Evolutionary conservation across 352 stramenopile genomes (phyloP).

Genomic region (Pythium rhizo-oryzae): DNA sequence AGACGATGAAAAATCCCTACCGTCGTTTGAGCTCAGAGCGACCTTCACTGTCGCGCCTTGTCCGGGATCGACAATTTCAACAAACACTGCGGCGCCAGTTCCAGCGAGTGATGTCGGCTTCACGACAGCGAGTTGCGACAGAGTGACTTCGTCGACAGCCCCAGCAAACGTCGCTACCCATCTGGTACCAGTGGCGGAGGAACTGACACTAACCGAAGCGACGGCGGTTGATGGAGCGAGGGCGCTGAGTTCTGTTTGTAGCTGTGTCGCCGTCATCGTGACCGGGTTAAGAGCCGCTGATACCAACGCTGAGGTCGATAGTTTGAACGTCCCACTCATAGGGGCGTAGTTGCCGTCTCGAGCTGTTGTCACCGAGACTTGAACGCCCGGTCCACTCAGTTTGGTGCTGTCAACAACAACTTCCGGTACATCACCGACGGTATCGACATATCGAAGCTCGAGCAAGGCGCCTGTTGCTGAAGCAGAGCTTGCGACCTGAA

Average conservation of each 20-base stretch:
- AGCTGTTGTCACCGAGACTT: slow-evolving; percentile 21
- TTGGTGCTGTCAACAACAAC: slow-evolving; percentile 27
- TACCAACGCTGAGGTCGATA: slow-evolving; percentile 13
- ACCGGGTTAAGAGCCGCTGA: slow-evolving; percentile 8
- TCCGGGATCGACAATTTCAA: slow-evolving; percentile 29
- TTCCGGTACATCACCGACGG: slow-evolving; percentile 26
- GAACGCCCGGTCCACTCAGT: slow-evolving; percentile 29
- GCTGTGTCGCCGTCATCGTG: slow-evolving; percentile 2
- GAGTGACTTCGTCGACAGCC: slow-evolving; percentile 6
- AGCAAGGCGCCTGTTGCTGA: background rate
- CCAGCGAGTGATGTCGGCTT: slow-evolving; percentile 28
- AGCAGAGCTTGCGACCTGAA: slow-evolving; percentile 5
- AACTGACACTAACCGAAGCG: background rate
- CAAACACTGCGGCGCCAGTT: slow-evolving; percentile 20
- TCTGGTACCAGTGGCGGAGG: slow-evolving; percentile 8
- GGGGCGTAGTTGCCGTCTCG: slow-evolving; percentile 36
- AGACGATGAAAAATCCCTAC: slow-evolving; percentile 37
- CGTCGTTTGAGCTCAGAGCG: slow-evolving; percentile 37
- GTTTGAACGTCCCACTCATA: slow-evolving; percentile 31
- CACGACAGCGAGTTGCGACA: slow-evolving; percentile 15
- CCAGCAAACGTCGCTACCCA: slow-evolving; percentile 33
- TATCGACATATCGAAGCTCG: slow-evolving; percentile 29
- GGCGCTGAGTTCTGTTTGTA: slow-evolving; percentile 28
- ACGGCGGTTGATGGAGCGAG: slow-evolving; percentile 20
- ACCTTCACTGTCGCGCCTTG: slow-evolving; percentile 29